These are phyloP conservation scores for Globisporangium okanoganense DNA, from an alignment of 352 stramenopile species.

Conservation along the genomic window DNA sequence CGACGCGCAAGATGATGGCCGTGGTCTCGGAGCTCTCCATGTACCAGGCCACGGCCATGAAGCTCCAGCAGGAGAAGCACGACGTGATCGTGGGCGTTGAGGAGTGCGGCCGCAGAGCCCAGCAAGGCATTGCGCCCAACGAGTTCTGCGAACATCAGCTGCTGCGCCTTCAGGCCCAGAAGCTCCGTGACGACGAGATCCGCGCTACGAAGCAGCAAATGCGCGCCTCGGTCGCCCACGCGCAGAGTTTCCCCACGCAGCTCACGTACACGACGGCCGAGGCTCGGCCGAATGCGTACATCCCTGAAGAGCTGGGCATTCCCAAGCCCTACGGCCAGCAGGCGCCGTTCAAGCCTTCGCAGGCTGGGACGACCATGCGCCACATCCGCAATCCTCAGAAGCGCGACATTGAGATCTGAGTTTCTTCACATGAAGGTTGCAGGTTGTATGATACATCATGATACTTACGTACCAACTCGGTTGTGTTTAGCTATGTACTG, in stretches of 20 bases:
- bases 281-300: slow-evolving; percentile 92
- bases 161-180: slow-evolving; percentile 52
- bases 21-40: slow-evolving; percentile 93
- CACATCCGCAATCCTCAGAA: slow-evolving; percentile 88
- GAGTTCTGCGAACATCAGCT: slow-evolving; percentile 76
- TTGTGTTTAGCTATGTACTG: background rate
- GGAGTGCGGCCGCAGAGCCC: slow-evolving; percentile 47
- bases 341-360: slow-evolving; percentile 91
- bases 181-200: slow-evolving; percentile 43
- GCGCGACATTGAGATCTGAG: slow-evolving; percentile 91
- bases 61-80: slow-evolving; percentile 92
- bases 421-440: background rate
- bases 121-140: slow-evolving; percentile 71
- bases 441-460: background rate
- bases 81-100: slow-evolving; percentile 63
- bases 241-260: slow-evolving; percentile 63
- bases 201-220: slow-evolving; percentile 41
- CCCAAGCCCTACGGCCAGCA: slow-evolving; percentile 91
- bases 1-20: slow-evolving; percentile 94
- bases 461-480: background rate
- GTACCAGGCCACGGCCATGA: slow-evolving; percentile 94
- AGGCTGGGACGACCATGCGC: slow-evolving; percentile 88
- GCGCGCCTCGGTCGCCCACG: slow-evolving; percentile 35
- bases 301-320: slow-evolving; percentile 90
- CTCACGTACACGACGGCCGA: slow-evolving; percentile 88